Conservation (phyloP, 768 basidiomycete genomes). For the Clathrus columnatus region DNA sequence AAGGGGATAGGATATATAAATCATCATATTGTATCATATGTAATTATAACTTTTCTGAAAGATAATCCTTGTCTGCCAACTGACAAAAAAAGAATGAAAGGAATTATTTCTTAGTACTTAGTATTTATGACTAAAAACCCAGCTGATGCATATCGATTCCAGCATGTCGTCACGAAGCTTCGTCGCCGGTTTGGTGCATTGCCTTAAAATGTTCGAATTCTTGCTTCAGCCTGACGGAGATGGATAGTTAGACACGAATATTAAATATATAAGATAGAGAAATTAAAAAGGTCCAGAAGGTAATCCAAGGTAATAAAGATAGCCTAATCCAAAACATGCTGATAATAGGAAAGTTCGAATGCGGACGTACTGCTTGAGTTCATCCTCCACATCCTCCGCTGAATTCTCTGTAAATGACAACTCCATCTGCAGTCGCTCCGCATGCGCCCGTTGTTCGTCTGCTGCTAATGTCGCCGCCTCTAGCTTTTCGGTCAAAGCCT, state of each 20-base stretch:
- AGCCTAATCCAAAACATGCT: conserved; percentile 6
- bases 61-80: not conserved
- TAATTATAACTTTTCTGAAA: not conserved
- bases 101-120: not conserved
- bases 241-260: conserved; percentile 8
- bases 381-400: conserved; percentile 66
- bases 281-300: conserved; percentile 9
- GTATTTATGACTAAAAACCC: not conserved
- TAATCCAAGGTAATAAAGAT: conserved; percentile 11
- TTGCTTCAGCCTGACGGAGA: conserved; percentile 11
- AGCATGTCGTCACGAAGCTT: not conserved
- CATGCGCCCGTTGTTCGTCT: conserved; percentile 48
- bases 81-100: not conserved
- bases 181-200: not conserved
- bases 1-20: not conserved
- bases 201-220: conserved; percentile 9
- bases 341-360: conserved; percentile 10
- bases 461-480: conserved; percentile 41
- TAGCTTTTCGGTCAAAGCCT: conserved; percentile 46
- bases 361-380: conserved; percentile 66
- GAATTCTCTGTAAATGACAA: conserved; percentile 72
- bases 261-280: not conserved
- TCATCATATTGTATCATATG: not conserved
- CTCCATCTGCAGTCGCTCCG: conserved; percentile 70
- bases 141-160: not conserved